Evolutionary conservation across 176 grass and related monocot species (phyloP).

Genomic region (Hyparrhenia diplandra): DNA sequence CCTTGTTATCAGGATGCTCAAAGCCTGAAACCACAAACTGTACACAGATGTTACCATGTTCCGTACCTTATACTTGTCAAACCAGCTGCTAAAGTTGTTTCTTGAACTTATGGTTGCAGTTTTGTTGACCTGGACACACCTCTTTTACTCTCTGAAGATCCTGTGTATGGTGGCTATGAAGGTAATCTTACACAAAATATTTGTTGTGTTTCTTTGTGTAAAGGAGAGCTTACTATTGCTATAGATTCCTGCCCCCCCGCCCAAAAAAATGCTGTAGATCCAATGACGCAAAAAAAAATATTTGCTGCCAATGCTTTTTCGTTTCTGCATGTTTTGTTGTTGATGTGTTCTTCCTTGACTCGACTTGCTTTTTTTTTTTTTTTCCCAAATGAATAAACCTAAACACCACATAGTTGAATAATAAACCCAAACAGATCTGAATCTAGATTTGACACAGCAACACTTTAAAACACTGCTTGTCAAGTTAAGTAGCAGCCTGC

Average conservation of each 20-base stretch:
- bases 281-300: not conserved
- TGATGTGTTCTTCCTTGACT: not conserved
- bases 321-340: not conserved
- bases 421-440: not conserved
- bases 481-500: not conserved
- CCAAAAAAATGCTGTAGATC: not conserved
- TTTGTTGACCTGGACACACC: slow-evolving; percentile 95
- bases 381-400: not conserved
- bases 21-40: not conserved
- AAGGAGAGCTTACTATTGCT: not conserved
- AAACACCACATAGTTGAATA: not conserved
- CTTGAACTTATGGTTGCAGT: slow-evolving; percentile 42
- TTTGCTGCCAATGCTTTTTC: not conserved
- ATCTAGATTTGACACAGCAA: not conserved
- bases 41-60: not conserved
- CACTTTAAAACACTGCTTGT: not conserved
- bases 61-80: not conserved
- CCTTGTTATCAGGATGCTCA: not conserved
- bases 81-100: not conserved
- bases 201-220: not conserved
- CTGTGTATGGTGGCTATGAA: slow-evolving; percentile 82
- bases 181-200: slow-evolving; percentile 36
- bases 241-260: not conserved
- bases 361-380: not conserved
- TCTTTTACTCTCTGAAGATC: slow-evolving; percentile 85